Conservation (phyloP, 2,329 filamentous ascomycete genomes). For the Zymoseptoria ardabiliae region DNA sequence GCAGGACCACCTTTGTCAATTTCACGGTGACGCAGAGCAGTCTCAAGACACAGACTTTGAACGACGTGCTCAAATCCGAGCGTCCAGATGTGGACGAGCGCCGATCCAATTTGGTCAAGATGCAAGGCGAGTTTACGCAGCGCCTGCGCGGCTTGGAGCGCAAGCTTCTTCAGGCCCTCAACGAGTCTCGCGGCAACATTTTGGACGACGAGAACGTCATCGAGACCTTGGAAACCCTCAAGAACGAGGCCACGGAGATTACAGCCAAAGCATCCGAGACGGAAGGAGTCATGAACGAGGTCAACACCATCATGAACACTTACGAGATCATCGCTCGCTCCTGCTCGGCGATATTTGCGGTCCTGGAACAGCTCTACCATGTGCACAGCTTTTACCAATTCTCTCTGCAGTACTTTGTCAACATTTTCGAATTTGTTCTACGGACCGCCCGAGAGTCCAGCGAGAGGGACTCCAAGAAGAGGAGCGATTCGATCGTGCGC, state of each 20-base stretch:
- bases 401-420: conserved; percentile 93
- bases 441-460: conserved; percentile 73
- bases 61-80: conserved; percentile 95
- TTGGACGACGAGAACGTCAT: conserved; percentile 98
- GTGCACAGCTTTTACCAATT: conserved; percentile 99
- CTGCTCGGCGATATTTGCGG: conserved; percentile 94
- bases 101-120: conserved; percentile 93
- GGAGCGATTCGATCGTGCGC: conserved; percentile 82
- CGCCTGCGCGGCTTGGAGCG: conserved; percentile 94
- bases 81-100: conserved; percentile 94
- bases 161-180: conserved; percentile 84
- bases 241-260: conserved; percentile 95
- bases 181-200: conserved; percentile 95
- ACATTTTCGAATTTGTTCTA: conserved; percentile 92
- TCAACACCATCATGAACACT: conserved; percentile 89
- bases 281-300: conserved; percentile 95
- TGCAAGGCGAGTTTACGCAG: conserved; percentile 98
- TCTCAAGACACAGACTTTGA: conserved; percentile 93
- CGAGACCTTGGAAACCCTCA: conserved; percentile 92
- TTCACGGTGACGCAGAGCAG: conserved; percentile 99
- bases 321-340: conserved; percentile 90
- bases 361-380: conserved; percentile 93
- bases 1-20: conserved; percentile 97
- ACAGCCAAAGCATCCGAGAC: conserved; percentile 94
- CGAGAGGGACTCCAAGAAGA: conserved; percentile 46